phyloP scores from a whole-genome alignment of 2,329 filamentous ascomycete genomes.

The Talaromyces atroroseus region DNA sequence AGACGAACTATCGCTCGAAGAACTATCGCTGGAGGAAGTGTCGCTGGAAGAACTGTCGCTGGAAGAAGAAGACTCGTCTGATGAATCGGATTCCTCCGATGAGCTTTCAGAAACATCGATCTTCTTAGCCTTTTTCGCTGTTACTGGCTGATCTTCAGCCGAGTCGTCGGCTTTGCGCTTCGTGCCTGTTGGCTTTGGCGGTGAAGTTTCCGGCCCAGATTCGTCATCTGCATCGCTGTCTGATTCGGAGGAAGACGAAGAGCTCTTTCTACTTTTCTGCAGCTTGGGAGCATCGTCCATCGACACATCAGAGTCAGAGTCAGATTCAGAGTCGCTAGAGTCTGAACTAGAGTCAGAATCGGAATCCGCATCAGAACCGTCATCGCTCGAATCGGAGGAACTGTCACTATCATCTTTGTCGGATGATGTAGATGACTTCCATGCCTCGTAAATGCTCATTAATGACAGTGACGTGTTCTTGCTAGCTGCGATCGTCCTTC shows the following conservation, averaged over 20 bases:
- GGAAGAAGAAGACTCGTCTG: conserved; percentile 8
- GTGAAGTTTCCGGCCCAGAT: conserved; percentile 44
- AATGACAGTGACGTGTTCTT: conserved; percentile 31
- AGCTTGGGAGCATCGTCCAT: conserved; percentile 38
- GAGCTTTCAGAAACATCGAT: conserved; percentile 2
- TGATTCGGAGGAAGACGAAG: conserved; percentile 31
- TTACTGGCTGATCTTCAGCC: conserved; percentile 45
- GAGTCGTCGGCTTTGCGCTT: conserved; percentile 57
- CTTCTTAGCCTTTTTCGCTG: conserved; percentile 50
- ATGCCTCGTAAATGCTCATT: conserved; percentile 35
- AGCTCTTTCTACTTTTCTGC: conserved; percentile 18
- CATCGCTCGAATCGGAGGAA: conserved; percentile 1
- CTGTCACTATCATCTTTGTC: background rate
- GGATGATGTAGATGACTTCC: conserved; percentile 19
- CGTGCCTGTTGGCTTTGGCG: conserved; percentile 36
- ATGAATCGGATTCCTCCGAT: conserved; percentile 18
- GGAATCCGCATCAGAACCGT: background rate
- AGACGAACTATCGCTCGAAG: conserved; percentile 25
- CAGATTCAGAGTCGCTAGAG: conserved; percentile 18
- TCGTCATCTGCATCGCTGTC: conserved; percentile 51
- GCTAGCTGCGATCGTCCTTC: conserved; percentile 22
- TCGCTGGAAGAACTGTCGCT: conserved; percentile 31
- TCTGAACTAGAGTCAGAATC: conserved; percentile 16
- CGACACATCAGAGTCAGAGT: conserved; percentile 33
- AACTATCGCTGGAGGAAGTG: conserved; percentile 17